phyloP scores from a whole-genome alignment of 371 early-diverging fungal species.

The Haplosporangium sp. region DNA sequence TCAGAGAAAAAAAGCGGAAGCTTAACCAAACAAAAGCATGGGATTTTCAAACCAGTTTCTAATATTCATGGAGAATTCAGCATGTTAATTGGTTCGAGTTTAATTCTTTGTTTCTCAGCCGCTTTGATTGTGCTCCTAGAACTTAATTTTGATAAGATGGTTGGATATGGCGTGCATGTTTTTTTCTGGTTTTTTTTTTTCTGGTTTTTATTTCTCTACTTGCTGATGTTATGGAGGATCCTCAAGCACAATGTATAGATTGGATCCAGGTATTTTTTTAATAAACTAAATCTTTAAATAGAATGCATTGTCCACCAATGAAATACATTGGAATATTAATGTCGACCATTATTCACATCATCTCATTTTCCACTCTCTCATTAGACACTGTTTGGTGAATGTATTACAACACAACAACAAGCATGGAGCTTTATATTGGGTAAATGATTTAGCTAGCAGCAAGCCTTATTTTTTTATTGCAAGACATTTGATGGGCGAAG shows the following conservation, averaged over 20 bases:
- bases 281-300: background rate
- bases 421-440: constrained; percentile 61
- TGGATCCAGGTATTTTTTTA: constrained; percentile 44
- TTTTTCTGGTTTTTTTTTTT: no score
- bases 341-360: background rate
- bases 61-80: no score
- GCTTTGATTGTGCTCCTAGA: no score
- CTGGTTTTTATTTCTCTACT: background rate
- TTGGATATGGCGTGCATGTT: no score
- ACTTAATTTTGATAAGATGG: no score
- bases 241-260: constrained; percentile 37
- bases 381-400: constrained; percentile 67
- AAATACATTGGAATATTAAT: background rate
- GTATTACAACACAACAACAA: constrained; percentile 54
- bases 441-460: constrained; percentile 13
- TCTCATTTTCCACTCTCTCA: background rate
- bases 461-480: background rate
- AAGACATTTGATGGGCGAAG: background rate
- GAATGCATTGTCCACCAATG: background rate
- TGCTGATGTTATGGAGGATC: constrained; percentile 40
- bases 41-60: no score
- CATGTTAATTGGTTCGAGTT: no score
- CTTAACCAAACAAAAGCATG: no score
- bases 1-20: no score
- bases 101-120: no score